Evolutionary conservation across 495 filamentous ascomycete species (phyloP).

Genomic region (Xylaria flabelliformis): DNA sequence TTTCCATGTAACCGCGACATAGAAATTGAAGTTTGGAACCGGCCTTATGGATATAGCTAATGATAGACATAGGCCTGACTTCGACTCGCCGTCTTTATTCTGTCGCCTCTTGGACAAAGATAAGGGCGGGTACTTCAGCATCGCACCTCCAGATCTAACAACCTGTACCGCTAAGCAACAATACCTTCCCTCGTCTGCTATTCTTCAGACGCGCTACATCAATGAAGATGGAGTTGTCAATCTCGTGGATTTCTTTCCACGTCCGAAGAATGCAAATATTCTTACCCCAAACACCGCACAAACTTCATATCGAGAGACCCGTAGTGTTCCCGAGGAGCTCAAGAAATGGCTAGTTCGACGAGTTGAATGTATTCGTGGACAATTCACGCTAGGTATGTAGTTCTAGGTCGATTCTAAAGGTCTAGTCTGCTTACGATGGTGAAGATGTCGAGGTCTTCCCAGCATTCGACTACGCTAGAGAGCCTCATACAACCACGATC

Average conservation of each 20-base stretch:
- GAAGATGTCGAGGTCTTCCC: conserved; percentile 70
- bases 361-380: conserved; percentile 71
- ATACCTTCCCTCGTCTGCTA: conserved; percentile 73
- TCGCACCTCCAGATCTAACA: conserved; percentile 54
- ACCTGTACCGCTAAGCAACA: conserved; percentile 68
- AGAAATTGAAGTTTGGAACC: neutral
- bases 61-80: conserved; percentile 61
- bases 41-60: neutral
- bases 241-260: conserved; percentile 75
- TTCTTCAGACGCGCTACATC: conserved; percentile 74
- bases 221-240: conserved; percentile 73
- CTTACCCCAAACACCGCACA: conserved; percentile 51
- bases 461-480: conserved; percentile 71
- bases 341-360: conserved; percentile 69
- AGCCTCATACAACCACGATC: conserved; percentile 60
- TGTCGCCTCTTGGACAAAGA: conserved; percentile 72
- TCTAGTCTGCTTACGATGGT: conserved; percentile 6
- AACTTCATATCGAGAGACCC: conserved; percentile 58
- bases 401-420: neutral
- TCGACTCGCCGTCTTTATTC: conserved; percentile 70
- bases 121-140: conserved; percentile 73
- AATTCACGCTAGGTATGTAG: conserved; percentile 57
- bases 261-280: conserved; percentile 56
- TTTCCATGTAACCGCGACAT: neutral
- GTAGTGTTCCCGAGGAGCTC: conserved; percentile 57